Evolutionary conservation across 495 filamentous ascomycete species (phyloP).

Genomic region (Hypoxylon fragiforme): DNA sequence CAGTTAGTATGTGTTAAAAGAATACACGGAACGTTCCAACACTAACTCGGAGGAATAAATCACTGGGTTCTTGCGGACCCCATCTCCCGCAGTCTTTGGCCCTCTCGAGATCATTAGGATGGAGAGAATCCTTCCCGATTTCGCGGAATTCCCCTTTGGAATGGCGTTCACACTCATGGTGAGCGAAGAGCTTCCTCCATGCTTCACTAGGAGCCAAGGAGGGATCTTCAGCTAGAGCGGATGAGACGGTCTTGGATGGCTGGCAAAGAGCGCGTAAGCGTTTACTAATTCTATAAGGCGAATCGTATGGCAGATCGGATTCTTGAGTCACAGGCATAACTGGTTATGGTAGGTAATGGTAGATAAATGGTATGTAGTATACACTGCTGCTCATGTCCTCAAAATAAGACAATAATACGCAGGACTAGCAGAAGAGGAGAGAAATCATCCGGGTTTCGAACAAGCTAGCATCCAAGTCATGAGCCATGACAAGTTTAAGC

Average conservation of each 20-base stretch:
- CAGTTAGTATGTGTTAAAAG: background rate
- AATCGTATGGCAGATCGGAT: background rate
- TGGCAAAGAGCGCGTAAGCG: conserved; percentile 57
- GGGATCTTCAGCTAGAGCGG: conserved; percentile 58
- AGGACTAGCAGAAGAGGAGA: background rate
- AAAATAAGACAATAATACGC: background rate
- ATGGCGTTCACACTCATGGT: conserved; percentile 17
- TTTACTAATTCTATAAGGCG: conserved; percentile 44
- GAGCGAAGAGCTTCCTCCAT: conserved; percentile 58
- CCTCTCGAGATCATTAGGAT: conserved; percentile 51
- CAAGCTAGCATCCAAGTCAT: conserved; percentile 1
- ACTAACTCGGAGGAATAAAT: conserved; percentile 64
- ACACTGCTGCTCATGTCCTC: too few relatives aligned
- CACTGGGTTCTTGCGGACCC: conserved; percentile 63
- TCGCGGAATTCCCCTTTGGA: conserved; percentile 29
- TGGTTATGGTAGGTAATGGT: background rate
- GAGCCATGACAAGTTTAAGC: too few relatives aligned
- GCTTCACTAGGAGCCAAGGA: conserved; percentile 54
- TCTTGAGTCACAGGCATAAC: conserved; percentile 17
- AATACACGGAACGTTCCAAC: background rate
- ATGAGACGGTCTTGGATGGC: conserved; percentile 56
- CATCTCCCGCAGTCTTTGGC: conserved; percentile 68
- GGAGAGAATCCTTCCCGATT: conserved; percentile 26
- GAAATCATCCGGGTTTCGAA: conserved; percentile 6
- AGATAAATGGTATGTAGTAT: background rate